These are phyloP conservation scores for Teunomyces lycoperdinae DNA, from an alignment of 805 yeast species.

Conservation along the genomic window DNA sequence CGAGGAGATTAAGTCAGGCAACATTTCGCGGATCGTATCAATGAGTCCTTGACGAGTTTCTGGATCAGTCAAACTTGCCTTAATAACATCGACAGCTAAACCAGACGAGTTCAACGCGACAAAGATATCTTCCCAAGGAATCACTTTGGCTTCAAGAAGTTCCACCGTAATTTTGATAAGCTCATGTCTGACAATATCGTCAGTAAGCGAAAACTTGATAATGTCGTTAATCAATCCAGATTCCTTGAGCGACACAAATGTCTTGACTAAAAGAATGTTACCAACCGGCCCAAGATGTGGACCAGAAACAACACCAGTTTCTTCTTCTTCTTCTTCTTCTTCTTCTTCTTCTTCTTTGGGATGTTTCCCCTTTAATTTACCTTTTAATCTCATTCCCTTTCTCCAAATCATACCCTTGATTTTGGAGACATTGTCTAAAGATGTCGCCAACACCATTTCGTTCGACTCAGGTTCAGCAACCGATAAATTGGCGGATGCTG, in stretches of 20 bases:
- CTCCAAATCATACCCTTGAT: constrained; percentile 1
- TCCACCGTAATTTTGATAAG: constrained; percentile 22
- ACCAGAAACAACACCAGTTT: neutral
- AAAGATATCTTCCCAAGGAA: constrained; percentile 32
- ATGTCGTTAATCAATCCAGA: constrained; percentile 29
- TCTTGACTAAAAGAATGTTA: constrained; percentile 14
- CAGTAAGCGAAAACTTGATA: constrained; percentile 25
- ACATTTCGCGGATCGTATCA: constrained; percentile 21
- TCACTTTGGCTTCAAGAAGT: constrained; percentile 25
- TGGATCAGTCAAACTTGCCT: constrained; percentile 24
- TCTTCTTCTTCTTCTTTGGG: neutral
- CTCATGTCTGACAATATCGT: constrained; percentile 24
- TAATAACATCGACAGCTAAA: constrained; percentile 26
- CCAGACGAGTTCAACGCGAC: constrained; percentile 28
- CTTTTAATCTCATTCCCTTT: neutral
- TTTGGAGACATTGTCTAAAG: neutral
- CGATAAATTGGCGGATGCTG: too few species aligned
- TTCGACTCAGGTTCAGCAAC: neutral
- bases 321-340: constrained; percentile 1
- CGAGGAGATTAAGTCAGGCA: constrained; percentile 7
- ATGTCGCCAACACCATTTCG: neutral
- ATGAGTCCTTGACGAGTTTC: constrained; percentile 27
- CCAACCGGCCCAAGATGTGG: neutral
- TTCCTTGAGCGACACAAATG: constrained; percentile 24
- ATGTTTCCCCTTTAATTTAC: constrained; percentile 1